A percentile compares a stretch with the other conserved stretches of the same genome.
Conservation (phyloP, 2,329 filamentous ascomycete species). For the Aspergillus tanneri region DNA sequence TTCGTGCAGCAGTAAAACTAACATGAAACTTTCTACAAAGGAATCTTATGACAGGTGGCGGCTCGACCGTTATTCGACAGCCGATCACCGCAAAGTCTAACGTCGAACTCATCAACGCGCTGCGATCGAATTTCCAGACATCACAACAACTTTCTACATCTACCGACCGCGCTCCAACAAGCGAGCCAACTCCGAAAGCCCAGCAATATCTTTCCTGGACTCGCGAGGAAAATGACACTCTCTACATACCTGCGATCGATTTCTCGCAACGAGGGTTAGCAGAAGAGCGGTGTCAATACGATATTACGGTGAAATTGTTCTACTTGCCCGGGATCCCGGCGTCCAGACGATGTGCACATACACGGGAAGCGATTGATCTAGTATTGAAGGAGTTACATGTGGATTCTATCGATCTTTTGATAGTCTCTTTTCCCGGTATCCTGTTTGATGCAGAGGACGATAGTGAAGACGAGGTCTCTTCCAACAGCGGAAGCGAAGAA, state of each 20-base stretch:
- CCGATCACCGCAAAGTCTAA: conserved; percentile 80
- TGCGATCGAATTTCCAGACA: conserved; percentile 77
- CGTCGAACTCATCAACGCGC: conserved; percentile 83
- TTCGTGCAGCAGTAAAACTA: conserved; percentile 7
- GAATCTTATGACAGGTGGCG: conserved; percentile 81
- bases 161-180: conserved; percentile 21
- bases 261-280: conserved; percentile 68
- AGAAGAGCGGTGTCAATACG: conserved; percentile 82
- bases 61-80: conserved; percentile 79
- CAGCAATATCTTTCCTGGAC: conserved; percentile 63
- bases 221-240: conserved; percentile 55
- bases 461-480: conserved; percentile 66
- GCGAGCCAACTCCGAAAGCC: conserved; percentile 9
- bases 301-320: conserved; percentile 94
- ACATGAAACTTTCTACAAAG: conserved; percentile 35
- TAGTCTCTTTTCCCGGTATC: conserved; percentile 89
- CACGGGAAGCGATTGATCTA: conserved; percentile 72
- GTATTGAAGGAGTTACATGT: conserved; percentile 79
- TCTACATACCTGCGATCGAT: conserved; percentile 78
- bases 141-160: conserved; percentile 63
- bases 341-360: conserved; percentile 66
- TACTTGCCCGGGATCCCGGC: conserved; percentile 73
- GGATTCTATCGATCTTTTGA: conserved; percentile 76
- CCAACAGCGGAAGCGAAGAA: conserved; percentile 37
- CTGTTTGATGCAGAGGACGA: conserved; percentile 92